Evolutionary conservation across 257 asterid genomes (phyloP), one percentile per base, ranked within the genome.

Genomic region (Haberlea rhodopensis): DNA sequence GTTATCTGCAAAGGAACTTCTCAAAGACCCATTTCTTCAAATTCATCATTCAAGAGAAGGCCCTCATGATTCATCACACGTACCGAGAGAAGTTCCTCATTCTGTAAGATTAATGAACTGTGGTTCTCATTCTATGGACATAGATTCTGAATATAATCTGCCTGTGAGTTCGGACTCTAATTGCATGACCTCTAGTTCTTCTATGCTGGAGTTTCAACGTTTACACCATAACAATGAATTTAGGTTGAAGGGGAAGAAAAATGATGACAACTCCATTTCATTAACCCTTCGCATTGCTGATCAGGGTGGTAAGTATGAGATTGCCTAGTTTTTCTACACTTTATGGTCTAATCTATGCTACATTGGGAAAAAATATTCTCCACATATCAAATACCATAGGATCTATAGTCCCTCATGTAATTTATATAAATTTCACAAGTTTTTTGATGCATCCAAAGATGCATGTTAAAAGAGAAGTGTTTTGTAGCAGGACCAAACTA

Each of bases 1-100:
- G 72, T 67, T 78, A 60, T 60, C 95, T 31, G 95, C 95, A 21
- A 86, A 73, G 76, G 91, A 88, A 61, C 96, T 88, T 75, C 86
- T 88, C 53, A 82, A 67, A 69, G 90, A 86, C 69, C 83, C 85
- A 0, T 86, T 79, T 80, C 85, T 88, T 67, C 84, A 77, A 57
- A n/a, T 34, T 13, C 85, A 79, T 53, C 66, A 65, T 54, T 60
- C 56, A 8, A 81, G 64, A 52, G 75, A 68, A 68, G 57, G 75
- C 15, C 24, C 59, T n/a, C 68, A 32, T 29, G 74, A 75, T 65
- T 65, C 74, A 20, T 60, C 77, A 55, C 66, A 63, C 64, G 63
- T 76, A 57, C 73, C 75, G 27, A 66, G 65, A 28, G 79, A 74
- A 56, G 73, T 73, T 55, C 81, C 84, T 57, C 70, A 76, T 75